Conservation (phyloP, 352 stramenopile species). For the Phytophthora citrophthora region DNA sequence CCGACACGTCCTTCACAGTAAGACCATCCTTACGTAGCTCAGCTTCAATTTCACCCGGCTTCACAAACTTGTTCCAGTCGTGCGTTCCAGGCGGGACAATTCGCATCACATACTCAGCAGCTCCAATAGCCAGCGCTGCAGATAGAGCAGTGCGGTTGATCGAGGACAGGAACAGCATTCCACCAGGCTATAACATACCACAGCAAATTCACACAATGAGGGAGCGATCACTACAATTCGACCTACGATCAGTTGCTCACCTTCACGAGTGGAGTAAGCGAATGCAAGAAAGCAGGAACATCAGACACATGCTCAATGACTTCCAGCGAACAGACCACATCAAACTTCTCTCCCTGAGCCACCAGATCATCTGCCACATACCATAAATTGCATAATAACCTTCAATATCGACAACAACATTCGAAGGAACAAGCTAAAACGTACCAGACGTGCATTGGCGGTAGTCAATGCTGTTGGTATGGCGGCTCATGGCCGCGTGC, state of each 20-base stretch:
- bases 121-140: slow-evolving; percentile 69
- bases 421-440: background rate
- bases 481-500: slow-evolving; percentile 55
- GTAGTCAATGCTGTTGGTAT: slow-evolving; percentile 82
- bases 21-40: slow-evolving; percentile 69
- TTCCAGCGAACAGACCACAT: slow-evolving; percentile 88
- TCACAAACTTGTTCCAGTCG: slow-evolving; percentile 88
- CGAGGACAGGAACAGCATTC: slow-evolving; percentile 84
- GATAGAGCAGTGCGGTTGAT: slow-evolving; percentile 85
- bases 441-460: slow-evolving; percentile 78
- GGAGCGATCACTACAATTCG: background rate
- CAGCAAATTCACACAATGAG: background rate
- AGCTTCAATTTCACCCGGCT: slow-evolving; percentile 65
- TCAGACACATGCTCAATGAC: slow-evolving; percentile 87
- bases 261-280: slow-evolving; percentile 83
- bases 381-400: slow-evolving; percentile 3
- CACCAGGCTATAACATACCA: slow-evolving; percentile 51
- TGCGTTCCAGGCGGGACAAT: slow-evolving; percentile 84
- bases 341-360: slow-evolving; percentile 69
- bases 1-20: slow-evolving; percentile 70
- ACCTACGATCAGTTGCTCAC: slow-evolving; percentile 27
- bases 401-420: slow-evolving; percentile 7
- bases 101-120: slow-evolving; percentile 77
- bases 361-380: slow-evolving; percentile 69
- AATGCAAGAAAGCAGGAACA: slow-evolving; percentile 69